Evolutionary conservation across 1,139 yeast genomes (phyloP).

Genomic region (Candida freyschussii): DNA sequence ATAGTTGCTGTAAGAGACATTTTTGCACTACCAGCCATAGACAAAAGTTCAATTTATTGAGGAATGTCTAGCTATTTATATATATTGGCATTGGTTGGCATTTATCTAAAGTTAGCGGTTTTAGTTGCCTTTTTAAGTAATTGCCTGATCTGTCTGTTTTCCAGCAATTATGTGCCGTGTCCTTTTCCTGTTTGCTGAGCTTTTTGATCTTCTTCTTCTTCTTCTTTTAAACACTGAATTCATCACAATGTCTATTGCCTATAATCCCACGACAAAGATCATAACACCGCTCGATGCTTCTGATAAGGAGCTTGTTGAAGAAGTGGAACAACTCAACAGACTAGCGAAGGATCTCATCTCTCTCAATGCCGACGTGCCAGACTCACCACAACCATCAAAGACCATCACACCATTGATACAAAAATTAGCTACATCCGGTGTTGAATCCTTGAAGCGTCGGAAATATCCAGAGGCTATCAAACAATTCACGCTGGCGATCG

Average conservation of each 20-base stretch:
- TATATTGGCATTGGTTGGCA: no score
- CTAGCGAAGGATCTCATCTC: slow-evolving; percentile 56
- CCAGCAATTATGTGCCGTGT: no score
- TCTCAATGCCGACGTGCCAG: slow-evolving; percentile 59
- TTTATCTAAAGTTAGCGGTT: no score
- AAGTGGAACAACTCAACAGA: slow-evolving; percentile 54
- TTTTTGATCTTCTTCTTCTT: no score
- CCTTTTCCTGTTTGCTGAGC: no score
- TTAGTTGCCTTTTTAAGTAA: no score
- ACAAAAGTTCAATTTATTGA: no score
- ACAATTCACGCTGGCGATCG: slow-evolving; percentile 71
- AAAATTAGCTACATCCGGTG: slow-evolving; percentile 71
- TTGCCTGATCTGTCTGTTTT: no score
- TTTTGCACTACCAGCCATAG: no score
- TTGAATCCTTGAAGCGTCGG: slow-evolving; percentile 54
- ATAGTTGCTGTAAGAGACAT: slow-evolving; percentile 11
- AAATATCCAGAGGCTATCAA: slow-evolving; percentile 70
- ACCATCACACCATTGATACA: slow-evolving; percentile 62
- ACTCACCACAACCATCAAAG: slow-evolving; percentile 52
- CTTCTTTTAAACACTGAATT: no score
- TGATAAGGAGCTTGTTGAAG: slow-evolving; percentile 29
- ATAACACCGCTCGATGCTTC: slow-evolving; percentile 28
- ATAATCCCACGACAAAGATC: slow-evolving; percentile 30
- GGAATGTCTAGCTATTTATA: no score
- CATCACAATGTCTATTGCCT: slow-evolving; percentile 19